Base-by-base conservation (phyloP, 805 yeast genomes). In the Spathaspora gorwiae region DNA sequence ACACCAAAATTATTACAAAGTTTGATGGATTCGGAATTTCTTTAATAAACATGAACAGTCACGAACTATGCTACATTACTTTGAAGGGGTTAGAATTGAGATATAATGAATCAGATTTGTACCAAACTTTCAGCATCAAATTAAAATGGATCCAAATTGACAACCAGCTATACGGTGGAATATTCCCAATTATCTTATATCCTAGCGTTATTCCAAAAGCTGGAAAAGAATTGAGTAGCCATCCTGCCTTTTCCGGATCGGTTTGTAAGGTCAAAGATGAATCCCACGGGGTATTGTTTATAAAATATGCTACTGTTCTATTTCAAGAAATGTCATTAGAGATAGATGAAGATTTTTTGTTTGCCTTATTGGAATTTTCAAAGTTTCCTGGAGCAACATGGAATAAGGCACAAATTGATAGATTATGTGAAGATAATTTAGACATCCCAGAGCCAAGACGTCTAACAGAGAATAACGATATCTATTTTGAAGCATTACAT, bases 91-190 rank as follows among this genome's bases (percentile, higher is more conserved):
- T 90, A 44, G 97, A 90, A 57, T 48, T 90, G 14, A 73, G 85
- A 38, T 89, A 84, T 62, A 86, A 84, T 55, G 92, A 88, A 50
- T 85, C 97, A 0, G 94, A 88, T 31, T 64, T 88, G 15, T 88
- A 87, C 54, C 95, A 90, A 60, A 87, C 87, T 13, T 55, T 87
- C 37, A 81, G 90, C 50, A 68, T 83, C 66, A 90, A 89, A 58
- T 64, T 90, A 55, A 90, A 92, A 59, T 95, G 99, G 99, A 70
- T 94, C 30, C 99, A 94, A 63, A 74, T 92, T 40, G 99, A 94
- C 61, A 92, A 94, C 57, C 96, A 90, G 60, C 66, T 92, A 40
- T 88, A 82, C 56, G 96, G 96, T 3, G 87, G 96, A 10, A 78
- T 84, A 1, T 94, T 78, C 66, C 97, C 97, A 2, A 92, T 90